These are phyloP conservation scores for Leucaena leucocephala DNA, from an alignment of 306 rosid genomes.

Conservation along the genomic window DNA sequence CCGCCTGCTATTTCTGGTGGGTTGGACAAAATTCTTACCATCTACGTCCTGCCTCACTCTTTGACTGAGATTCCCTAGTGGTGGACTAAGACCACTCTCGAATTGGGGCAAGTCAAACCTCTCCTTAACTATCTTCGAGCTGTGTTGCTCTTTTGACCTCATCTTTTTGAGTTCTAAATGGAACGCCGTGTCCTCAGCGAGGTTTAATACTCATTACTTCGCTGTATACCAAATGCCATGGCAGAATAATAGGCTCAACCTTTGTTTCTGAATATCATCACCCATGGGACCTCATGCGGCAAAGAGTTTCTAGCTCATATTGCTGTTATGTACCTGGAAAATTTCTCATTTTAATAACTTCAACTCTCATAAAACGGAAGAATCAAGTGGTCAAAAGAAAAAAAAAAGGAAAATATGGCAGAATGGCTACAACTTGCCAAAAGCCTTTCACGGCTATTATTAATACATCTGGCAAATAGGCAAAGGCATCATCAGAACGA, in stretches of 20 bases:
- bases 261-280: constrained; percentile 33
- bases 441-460: not conserved
- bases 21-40: constrained; percentile 28
- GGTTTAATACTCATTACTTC: constrained; percentile 43
- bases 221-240: constrained; percentile 27
- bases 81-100: constrained; percentile 41
- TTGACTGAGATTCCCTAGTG: constrained; percentile 32
- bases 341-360: constrained; percentile 16
- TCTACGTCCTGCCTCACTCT: constrained; percentile 38
- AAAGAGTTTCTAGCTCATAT: constrained; percentile 15
- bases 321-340: constrained; percentile 21
- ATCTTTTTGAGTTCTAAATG: constrained; percentile 50
- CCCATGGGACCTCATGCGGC: constrained; percentile 18
- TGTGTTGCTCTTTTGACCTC: constrained; percentile 47
- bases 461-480: not conserved
- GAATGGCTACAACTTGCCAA: constrained; percentile 11
- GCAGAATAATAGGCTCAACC: constrained; percentile 25
- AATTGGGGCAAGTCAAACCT: constrained; percentile 36
- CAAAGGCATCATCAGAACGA: constrained; percentile 14
- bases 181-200: constrained; percentile 53
- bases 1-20: constrained; percentile 25
- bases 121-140: constrained; percentile 48
- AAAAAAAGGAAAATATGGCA: not conserved
- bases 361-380: constrained; percentile 1
- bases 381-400: not conserved